A percentile compares a stretch with the other conserved stretches of the same genome.
phyloP scores from a whole-genome alignment of 2,329 filamentous ascomycete species.

The Thelonectria blattea region DNA sequence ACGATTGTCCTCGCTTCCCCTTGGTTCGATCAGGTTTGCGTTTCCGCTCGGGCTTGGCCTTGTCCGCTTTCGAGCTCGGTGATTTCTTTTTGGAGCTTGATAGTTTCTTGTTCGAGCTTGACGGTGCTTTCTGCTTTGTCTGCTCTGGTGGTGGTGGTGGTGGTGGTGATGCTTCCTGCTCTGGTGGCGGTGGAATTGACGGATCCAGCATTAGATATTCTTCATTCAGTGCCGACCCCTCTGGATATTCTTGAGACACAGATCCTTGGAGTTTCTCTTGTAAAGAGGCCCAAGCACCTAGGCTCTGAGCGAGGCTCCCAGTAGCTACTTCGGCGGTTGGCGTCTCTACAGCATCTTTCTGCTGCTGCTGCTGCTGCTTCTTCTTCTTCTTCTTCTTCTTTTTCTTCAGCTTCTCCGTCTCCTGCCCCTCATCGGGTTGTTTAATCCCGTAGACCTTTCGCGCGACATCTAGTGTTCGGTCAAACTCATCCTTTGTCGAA shows the following conservation, averaged over 20 bases:
- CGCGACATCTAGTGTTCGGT: conserved; percentile 32
- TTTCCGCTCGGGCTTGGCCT: not conserved
- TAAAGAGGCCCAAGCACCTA: conserved; percentile 40
- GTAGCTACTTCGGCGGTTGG: not conserved
- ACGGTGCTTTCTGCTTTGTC: not conserved
- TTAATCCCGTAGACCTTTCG: conserved; percentile 35
- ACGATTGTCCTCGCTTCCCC: conserved; percentile 18
- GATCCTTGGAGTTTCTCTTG: conserved; percentile 34
- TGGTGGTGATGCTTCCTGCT: too few species aligned
- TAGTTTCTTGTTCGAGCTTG: not conserved
- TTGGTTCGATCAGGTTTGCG: too few species aligned
- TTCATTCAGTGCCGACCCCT: too few species aligned
- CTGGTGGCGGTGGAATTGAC: too few species aligned
- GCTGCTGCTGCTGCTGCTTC: not conserved
- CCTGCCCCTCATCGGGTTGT: not conserved
- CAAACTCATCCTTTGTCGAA: conserved; percentile 22
- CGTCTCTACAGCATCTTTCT: not conserved
- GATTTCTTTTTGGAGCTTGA: not conserved
- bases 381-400: conserved; percentile 7
- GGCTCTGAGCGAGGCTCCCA: not conserved
- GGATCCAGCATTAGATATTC: not conserved
- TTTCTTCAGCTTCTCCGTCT: too few species aligned
- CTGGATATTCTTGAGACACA: too few species aligned
- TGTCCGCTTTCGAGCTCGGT: not conserved
- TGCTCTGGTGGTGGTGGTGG: not conserved